Base-by-base conservation (phyloP, 164 flowering plant species). In the Aristolochia californica region DNA sequence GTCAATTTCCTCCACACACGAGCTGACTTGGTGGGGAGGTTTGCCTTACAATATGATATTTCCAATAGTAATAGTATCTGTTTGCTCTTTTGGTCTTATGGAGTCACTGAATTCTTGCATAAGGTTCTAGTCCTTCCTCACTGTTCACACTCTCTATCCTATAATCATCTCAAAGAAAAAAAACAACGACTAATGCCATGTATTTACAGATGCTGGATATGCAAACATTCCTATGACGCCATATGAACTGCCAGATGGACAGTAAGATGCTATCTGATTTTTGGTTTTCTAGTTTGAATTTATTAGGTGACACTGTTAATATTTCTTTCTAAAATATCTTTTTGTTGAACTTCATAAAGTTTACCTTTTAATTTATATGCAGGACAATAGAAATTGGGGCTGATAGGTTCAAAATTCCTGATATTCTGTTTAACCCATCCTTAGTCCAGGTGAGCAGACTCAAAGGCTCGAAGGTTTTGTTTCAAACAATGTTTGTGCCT, bases 221-320 rank as follows among this genome's bases (percentile, higher is more conserved):
- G 80, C 97, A 70, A 93, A 93, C 69, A 87, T 93, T 65, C 98
- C 98, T 23, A 93, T 75, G 84, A 87, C 97, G 8, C 67, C 98
- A 20, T 93, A 93, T 72, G 98, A 93, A 78, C 95, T 93, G 68
- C 98, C 98, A 62, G 98, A 93, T 81, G 98, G 98, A 74, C 98
- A 93, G 98, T 93, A 74, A 80, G 98, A 77, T 27, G 13, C 23
- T 10, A 23, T 11, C 54, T 22, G 13, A 50, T 0, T 1, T 49
- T n/a, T 50, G 27, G 40, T 5, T 34, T 34, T 34, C 9, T 34
- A 34, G 10, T 34, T 34, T 34, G 40, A 34, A 34, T 34, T 5
- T 5, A 12, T 34, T 34, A 7, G 10, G 40, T 8, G 10, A 12
- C 54, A 23, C 28, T 13, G 9, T 50, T 50, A 16, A 17, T 30